A percentile compares a stretch with the other conserved stretches of the same genome.
phyloP scores from a whole-genome alignment of 805 yeast species.

The Barnettozyma californica region DNA sequence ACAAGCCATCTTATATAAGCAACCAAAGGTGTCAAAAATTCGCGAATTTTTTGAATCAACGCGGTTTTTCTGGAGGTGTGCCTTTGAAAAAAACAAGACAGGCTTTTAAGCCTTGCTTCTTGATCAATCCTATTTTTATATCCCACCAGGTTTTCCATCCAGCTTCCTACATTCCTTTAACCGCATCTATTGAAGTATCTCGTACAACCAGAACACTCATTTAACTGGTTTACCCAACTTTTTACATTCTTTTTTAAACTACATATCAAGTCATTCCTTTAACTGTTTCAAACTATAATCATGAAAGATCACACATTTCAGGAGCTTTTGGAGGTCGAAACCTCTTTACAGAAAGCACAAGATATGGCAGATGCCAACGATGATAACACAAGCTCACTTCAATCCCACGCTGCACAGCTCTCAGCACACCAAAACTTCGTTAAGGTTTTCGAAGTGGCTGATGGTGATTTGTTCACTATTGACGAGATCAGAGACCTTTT shows the following conservation, averaged over 20 bases:
- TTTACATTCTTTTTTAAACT: not conserved
- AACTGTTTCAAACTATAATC: not conserved
- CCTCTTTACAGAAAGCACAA: slow-evolving; percentile 6
- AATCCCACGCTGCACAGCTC: slow-evolving; percentile 12
- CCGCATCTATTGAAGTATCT: not conserved
- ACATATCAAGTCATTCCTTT: not conserved
- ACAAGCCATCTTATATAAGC: not conserved
- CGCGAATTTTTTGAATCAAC: not conserved
- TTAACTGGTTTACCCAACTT: not conserved
- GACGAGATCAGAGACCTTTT: slow-evolving; percentile 21
- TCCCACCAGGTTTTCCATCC: not conserved
- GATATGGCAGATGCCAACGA: not conserved
- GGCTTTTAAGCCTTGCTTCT: not conserved
- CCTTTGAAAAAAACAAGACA: not conserved
- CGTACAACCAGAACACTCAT: not conserved
- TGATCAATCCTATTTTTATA: not conserved
- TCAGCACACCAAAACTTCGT: slow-evolving; percentile 4
- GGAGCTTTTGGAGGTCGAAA: slow-evolving; percentile 20
- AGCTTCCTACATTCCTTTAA: not conserved
- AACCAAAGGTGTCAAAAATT: not conserved
- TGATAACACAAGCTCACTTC: not conserved
- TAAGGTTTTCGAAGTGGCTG: slow-evolving; percentile 7
- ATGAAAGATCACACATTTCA: slow-evolving; percentile 18
- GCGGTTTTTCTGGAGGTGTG: not conserved
- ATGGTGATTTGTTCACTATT: slow-evolving; percentile 24